A percentile compares a stretch with the other conserved stretches of the same genome.
Conservation (phyloP, 192 early-diverging fungal species). For the Diversispora eburnea region DNA sequence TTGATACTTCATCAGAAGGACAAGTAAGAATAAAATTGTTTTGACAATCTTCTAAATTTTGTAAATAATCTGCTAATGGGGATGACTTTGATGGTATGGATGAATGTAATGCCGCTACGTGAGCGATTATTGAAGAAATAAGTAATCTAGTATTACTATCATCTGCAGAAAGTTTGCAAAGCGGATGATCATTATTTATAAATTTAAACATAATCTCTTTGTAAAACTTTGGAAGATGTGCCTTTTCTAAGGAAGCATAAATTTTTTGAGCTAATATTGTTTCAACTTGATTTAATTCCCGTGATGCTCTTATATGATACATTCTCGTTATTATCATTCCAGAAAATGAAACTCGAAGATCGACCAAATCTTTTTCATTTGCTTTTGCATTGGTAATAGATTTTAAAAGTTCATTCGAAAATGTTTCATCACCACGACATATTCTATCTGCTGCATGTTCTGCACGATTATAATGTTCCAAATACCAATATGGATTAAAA, state of each 20-base stretch:
- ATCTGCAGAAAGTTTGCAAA: background rate
- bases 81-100: conserved; percentile 23
- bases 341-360: conserved; percentile 7
- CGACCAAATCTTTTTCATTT: background rate
- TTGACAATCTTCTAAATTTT: background rate
- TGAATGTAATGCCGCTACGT: conserved; percentile 15
- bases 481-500: conserved; percentile 25
- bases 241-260: background rate
- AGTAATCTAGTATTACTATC: background rate
- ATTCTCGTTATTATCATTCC: conserved; percentile 19
- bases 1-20: background rate
- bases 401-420: background rate
- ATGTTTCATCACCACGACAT: background rate
- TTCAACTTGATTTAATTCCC: background rate
- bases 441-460: background rate
- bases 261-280: conserved; percentile 15
- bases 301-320: conserved; percentile 16
- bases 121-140: conserved; percentile 17
- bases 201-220: background rate
- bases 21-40: conserved; percentile 12
- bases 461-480: background rate
- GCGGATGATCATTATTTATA: background rate
- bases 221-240: background rate
- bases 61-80: conserved; percentile 11
- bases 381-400: background rate